Conservation (phyloP, 2,329 filamentous ascomycete species). For the Colletotrichum sp. region DNA sequence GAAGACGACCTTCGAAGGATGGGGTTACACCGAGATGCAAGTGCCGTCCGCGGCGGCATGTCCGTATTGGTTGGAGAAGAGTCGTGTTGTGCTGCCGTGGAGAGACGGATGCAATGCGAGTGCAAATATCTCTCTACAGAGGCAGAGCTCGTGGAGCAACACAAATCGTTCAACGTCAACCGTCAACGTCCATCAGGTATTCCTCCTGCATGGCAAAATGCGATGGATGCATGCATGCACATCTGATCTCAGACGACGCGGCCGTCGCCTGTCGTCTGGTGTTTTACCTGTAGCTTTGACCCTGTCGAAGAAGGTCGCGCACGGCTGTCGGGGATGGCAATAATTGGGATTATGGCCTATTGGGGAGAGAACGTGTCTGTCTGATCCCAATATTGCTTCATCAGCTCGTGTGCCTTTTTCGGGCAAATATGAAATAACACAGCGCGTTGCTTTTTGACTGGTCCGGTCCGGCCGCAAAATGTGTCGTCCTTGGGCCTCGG, state of each 20-base stretch:
- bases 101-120: background rate
- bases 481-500: background rate
- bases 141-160: background rate
- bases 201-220: background rate
- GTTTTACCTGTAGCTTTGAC: background rate
- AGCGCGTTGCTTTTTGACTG: background rate
- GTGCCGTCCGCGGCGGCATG: background rate
- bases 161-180: background rate
- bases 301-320: background rate
- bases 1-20: background rate
- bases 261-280: conserved; percentile 12
- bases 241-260: background rate
- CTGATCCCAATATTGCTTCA: background rate
- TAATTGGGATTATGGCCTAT: background rate
- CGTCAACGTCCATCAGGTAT: background rate
- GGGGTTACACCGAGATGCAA: conserved; percentile 15
- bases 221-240: background rate
- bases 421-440: background rate
- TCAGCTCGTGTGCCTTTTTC: background rate
- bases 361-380: background rate
- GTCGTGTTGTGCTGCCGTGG: background rate
- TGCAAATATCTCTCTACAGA: background rate
- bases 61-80: background rate
- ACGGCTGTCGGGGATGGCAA: background rate
- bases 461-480: background rate